Conservation (phyloP, 108 stramenopile species). For the Stephanodiscus triporus region DNA sequence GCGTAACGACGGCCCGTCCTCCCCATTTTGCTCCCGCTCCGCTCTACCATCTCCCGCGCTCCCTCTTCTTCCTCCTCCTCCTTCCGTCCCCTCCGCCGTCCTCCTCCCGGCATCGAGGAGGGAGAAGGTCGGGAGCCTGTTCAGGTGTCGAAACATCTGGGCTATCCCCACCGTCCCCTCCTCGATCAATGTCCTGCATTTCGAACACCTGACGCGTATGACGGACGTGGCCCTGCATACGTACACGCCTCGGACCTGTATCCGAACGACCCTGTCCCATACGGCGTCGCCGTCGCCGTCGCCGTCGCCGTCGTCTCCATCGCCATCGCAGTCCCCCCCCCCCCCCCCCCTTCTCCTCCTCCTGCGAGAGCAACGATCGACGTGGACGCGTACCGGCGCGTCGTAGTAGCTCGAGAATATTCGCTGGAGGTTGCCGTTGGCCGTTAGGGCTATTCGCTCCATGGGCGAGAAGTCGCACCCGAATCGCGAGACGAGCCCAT, state of each 20-base stretch:
- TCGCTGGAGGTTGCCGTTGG: conserved; percentile 87
- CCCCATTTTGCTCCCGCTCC: too few relatives aligned
- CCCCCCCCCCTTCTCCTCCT: not conserved
- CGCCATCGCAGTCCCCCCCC: not conserved
- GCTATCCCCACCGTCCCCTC: conserved; percentile 77
- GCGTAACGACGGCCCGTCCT: not conserved
- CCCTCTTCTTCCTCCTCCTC: not conserved
- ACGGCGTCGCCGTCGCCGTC: conserved; percentile 16
- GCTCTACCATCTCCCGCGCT: not conserved
- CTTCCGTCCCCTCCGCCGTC: not conserved
- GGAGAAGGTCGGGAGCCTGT: conserved; percentile 73
- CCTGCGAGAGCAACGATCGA: conserved; percentile 59
- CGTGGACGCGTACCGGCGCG: conserved; percentile 71
- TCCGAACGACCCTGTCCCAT: conserved; percentile 69
- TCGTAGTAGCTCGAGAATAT: conserved; percentile 84
- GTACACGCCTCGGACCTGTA: conserved; percentile 31
- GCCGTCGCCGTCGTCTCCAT: not conserved
- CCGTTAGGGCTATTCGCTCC: conserved; percentile 84
- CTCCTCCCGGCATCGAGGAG: conserved; percentile 65
- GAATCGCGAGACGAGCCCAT: conserved; percentile 41
- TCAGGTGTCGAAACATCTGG: conserved; percentile 79
- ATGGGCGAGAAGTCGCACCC: conserved; percentile 55
- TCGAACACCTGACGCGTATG: conserved; percentile 54
- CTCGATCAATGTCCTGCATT: conserved; percentile 63
- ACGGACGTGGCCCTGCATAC: conserved; percentile 78